Conservation (phyloP, 768 basidiomycete genomes). For the Amanita polypyramis region DNA sequence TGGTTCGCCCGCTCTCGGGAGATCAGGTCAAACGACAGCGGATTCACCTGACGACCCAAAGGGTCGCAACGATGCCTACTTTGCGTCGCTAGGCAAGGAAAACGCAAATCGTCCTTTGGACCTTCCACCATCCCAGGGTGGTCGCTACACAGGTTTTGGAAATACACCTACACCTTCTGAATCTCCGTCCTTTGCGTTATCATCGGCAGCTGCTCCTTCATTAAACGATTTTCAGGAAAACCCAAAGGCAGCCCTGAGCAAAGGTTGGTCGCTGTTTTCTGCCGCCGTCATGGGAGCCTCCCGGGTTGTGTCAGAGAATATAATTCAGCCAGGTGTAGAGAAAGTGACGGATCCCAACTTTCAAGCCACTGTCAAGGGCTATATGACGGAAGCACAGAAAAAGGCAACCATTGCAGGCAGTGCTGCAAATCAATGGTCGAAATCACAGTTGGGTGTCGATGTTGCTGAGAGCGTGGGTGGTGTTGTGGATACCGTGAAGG, state of each 20-base stretch:
- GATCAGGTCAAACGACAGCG: constrained; percentile 34
- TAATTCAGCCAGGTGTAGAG: constrained; percentile 86
- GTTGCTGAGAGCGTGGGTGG: constrained; percentile 70
- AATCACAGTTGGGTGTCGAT: constrained; percentile 72
- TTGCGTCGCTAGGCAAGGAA: constrained; percentile 70
- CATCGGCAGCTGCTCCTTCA: constrained; percentile 72
- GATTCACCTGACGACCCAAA: constrained; percentile 46
- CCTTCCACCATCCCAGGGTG: constrained; percentile 89
- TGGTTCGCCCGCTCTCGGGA: constrained; percentile 37
- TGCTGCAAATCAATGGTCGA: constrained; percentile 70
- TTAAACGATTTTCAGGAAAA: constrained; percentile 79
- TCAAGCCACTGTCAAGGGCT: constrained; percentile 63
- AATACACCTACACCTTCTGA: constrained; percentile 59
- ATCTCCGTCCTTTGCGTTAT: constrained; percentile 62
- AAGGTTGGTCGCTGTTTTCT: constrained; percentile 96
- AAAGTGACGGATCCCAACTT: constrained; percentile 73
- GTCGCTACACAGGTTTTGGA: constrained; percentile 89
- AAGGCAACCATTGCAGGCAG: constrained; percentile 51
- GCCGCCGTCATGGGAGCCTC: constrained; percentile 74
- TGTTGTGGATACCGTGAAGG: constrained; percentile 55
- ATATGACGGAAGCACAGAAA: constrained; percentile 59
- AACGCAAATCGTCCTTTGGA: constrained; percentile 72
- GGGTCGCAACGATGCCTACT: constrained; percentile 78
- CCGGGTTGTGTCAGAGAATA: constrained; percentile 69
- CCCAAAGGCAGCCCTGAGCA: constrained; percentile 75